Evolutionary conservation across 805 yeast genomes (phyloP).

Genomic region (Limtongia smithiae): DNA sequence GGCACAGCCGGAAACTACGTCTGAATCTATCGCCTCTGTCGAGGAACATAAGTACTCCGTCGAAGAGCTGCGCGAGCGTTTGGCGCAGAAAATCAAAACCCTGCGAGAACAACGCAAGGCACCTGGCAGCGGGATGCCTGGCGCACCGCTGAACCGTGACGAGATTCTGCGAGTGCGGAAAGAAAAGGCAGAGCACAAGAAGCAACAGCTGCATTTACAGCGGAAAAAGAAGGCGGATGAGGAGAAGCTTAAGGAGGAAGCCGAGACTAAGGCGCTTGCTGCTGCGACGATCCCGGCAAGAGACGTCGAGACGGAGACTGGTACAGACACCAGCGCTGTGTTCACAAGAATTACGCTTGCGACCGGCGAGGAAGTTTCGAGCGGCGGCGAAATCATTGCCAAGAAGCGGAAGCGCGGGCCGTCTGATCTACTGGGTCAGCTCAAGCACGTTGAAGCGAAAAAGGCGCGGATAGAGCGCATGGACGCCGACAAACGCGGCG

Average conservation of each 20-base stretch:
- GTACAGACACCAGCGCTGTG: conserved; percentile 45
- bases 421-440: conserved; percentile 78
- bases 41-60: conserved; percentile 41
- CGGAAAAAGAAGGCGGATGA: conserved; percentile 42
- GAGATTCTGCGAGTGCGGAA: conserved; percentile 67
- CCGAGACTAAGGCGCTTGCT: conserved; percentile 32
- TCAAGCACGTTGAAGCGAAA: conserved; percentile 69
- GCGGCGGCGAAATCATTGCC: conserved; percentile 51
- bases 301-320: conserved; percentile 32
- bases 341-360: conserved; percentile 79
- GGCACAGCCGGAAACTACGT: no score
- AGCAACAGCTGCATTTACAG: conserved; percentile 41
- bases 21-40: no score
- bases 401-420: conserved; percentile 74
- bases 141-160: conserved; percentile 83
- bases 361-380: conserved; percentile 75
- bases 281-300: conserved; percentile 13
- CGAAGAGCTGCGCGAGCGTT: conserved; percentile 68
- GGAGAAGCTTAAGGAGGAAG: conserved; percentile 38
- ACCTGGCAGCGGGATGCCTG: conserved; percentile 74
- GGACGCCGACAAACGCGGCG: conserved; percentile 57
- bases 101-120: conserved; percentile 84
- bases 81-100: conserved; percentile 65
- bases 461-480: conserved; percentile 58
- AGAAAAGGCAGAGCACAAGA: conserved; percentile 41